Evolutionary conservation across 108 stramenopile genomes (phyloP).

Genomic region (Nannochloropsis gaditana): DNA sequence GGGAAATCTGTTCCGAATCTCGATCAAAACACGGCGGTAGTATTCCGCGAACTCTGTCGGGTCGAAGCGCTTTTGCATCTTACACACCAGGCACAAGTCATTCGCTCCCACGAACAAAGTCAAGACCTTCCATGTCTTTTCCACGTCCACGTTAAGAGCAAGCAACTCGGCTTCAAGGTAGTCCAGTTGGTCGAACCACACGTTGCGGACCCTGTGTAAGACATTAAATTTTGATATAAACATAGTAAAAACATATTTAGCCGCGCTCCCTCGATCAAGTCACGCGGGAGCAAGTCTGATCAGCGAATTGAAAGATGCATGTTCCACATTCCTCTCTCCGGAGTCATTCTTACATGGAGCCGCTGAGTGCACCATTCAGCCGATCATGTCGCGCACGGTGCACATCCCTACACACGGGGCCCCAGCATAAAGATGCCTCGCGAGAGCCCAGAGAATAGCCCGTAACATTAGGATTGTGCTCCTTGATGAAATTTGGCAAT

Average conservation of each 20-base stretch:
- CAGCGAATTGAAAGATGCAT: no score
- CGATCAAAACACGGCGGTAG: neutral
- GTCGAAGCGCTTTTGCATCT: neutral
- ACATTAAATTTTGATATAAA: no score
- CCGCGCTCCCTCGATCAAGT: no score
- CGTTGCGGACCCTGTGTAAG: neutral
- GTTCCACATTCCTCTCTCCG: no score
- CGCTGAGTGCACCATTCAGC: conserved; percentile 7
- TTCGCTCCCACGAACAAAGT: conserved; percentile 20
- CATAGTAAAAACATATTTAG: no score
- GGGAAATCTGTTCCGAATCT: neutral
- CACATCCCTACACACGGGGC: neutral
- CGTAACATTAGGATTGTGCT: conserved; percentile 1
- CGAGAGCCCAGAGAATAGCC: neutral
- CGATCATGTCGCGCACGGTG: neutral
- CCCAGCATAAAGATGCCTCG: neutral
- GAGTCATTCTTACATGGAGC: neutral
- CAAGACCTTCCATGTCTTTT: neutral
- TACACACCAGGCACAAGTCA: neutral
- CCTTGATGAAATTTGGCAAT: conserved; percentile 11
- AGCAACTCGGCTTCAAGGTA: neutral
- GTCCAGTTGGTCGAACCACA: neutral
- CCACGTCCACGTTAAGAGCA: neutral
- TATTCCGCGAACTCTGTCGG: neutral
- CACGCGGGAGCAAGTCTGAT: no score